A percentile compares a stretch with the other conserved stretches of the same genome.
These are phyloP conservation scores for Trichoderma gracile DNA, from an alignment of 2,329 filamentous ascomycete species.

Conservation along the genomic window DNA sequence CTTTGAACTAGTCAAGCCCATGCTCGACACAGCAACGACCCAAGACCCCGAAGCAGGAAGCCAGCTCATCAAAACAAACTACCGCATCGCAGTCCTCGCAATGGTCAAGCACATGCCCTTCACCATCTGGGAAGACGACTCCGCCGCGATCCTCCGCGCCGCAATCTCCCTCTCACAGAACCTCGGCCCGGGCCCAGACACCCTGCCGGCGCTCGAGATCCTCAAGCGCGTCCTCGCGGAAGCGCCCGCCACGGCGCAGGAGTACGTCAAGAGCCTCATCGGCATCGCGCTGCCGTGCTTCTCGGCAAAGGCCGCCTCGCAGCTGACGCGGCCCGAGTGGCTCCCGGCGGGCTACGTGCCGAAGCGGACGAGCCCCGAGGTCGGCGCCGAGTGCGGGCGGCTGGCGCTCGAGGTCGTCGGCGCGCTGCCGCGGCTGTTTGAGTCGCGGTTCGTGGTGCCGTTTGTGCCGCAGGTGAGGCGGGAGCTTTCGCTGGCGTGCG, in stretches of 20 bases:
- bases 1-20: constrained; percentile 47
- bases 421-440: constrained; percentile 50
- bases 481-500: constrained; percentile 53
- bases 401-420: constrained; percentile 51
- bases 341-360: constrained; percentile 34
- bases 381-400: constrained; percentile 46
- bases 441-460: constrained; percentile 48
- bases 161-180: constrained; percentile 50
- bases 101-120: constrained; percentile 53
- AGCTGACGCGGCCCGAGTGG: constrained; percentile 35
- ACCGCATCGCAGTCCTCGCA: constrained; percentile 50
- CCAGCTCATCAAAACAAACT: constrained; percentile 41
- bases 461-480: constrained; percentile 48
- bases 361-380: constrained; percentile 27
- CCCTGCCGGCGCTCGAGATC: constrained; percentile 50
- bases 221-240: constrained; percentile 51
- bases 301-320: constrained; percentile 35
- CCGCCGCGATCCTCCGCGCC: constrained; percentile 49
- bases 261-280: constrained; percentile 53
- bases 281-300: constrained; percentile 47
- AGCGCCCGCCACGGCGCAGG: constrained; percentile 48
- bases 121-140: constrained; percentile 54
- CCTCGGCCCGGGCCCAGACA: constrained; percentile 46
- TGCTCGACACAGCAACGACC: constrained; percentile 45
- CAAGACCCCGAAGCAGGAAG: constrained; percentile 35